phyloP scores from a whole-genome alignment of 2,329 filamentous ascomycete genomes.

The Pochonia chlamydosporia region DNA sequence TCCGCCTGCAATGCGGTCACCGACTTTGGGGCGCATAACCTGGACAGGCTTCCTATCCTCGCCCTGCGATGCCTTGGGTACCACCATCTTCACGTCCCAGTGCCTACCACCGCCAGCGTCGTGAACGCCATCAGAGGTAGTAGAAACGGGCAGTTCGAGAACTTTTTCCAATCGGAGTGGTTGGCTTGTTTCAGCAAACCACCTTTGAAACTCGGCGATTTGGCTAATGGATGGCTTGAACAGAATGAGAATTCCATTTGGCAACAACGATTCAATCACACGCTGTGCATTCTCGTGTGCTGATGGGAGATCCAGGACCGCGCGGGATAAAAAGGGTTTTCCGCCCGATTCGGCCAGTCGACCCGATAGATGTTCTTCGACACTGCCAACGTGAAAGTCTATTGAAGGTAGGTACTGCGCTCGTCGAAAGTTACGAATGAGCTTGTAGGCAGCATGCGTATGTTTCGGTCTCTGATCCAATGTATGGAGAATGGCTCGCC shows the following conservation, averaged over 20 bases:
- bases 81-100: slow-evolving; percentile 56
- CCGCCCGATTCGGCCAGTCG: slow-evolving; percentile 37
- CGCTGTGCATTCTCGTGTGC: slow-evolving; percentile 43
- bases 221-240: slow-evolving; percentile 78
- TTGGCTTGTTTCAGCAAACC: slow-evolving; percentile 45
- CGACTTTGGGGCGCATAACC: slow-evolving; percentile 37
- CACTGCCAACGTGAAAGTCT: slow-evolving; percentile 66
- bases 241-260: slow-evolving; percentile 59
- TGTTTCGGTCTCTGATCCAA: slow-evolving; percentile 60
- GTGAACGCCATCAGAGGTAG: slow-evolving; percentile 34
- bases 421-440: slow-evolving; percentile 60
- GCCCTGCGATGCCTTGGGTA: slow-evolving; percentile 18
- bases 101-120: slow-evolving; percentile 47
- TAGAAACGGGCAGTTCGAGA: slow-evolving; percentile 47
- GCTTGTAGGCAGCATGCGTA: slow-evolving; percentile 56
- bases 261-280: slow-evolving; percentile 52
- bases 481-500: slow-evolving; percentile 68
- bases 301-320: slow-evolving; percentile 67
- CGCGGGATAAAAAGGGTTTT: slow-evolving; percentile 63
- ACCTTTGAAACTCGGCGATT: slow-evolving; percentile 53
- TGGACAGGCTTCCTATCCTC: slow-evolving; percentile 22
- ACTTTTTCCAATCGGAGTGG: slow-evolving; percentile 52
- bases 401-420: slow-evolving; percentile 66
- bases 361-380: slow-evolving; percentile 55
- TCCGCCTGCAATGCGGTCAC: slow-evolving; percentile 32